These are phyloP conservation scores for Pseudogymnoascus sp. DNA, from an alignment of 2,329 filamentous ascomycete species.

Conservation along the genomic window DNA sequence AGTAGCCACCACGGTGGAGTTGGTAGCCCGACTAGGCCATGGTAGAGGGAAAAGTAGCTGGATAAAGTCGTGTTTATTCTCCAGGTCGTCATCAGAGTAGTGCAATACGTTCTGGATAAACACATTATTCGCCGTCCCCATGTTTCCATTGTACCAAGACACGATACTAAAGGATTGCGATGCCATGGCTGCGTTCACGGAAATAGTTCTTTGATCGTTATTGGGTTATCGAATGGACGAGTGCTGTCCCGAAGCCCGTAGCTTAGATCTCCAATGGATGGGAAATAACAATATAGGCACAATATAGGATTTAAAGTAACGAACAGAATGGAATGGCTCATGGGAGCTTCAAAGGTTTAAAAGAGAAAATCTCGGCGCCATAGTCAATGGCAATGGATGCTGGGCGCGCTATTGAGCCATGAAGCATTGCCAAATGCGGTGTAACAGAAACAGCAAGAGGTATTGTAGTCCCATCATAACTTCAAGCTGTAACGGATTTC, in stretches of 20 bases:
- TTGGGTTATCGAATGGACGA: neutral
- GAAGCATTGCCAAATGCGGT: neutral
- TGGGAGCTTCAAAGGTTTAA: neutral
- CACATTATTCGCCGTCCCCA: neutral
- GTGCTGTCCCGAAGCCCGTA: neutral
- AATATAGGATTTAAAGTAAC: neutral
- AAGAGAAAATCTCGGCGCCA: neutral
- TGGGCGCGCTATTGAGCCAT: neutral
- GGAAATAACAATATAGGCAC: neutral
- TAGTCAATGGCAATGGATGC: neutral
- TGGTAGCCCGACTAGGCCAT: neutral
- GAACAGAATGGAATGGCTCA: neutral
- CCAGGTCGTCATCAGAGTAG: neutral
- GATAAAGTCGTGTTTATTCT: neutral
- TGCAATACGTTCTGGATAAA: neutral
- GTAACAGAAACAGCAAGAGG: neutral
- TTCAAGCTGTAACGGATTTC: neutral
- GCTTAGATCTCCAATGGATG: neutral
- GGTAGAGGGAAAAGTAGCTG: neutral
- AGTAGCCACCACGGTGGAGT: neutral
- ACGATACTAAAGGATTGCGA: neutral
- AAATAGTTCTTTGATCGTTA: neutral
- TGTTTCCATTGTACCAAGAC: neutral
- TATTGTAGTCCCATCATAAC: neutral
- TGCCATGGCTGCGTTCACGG: neutral